Base-by-base conservation (phyloP, 306 rosid genomes). In the Vigna mungo region DNA sequence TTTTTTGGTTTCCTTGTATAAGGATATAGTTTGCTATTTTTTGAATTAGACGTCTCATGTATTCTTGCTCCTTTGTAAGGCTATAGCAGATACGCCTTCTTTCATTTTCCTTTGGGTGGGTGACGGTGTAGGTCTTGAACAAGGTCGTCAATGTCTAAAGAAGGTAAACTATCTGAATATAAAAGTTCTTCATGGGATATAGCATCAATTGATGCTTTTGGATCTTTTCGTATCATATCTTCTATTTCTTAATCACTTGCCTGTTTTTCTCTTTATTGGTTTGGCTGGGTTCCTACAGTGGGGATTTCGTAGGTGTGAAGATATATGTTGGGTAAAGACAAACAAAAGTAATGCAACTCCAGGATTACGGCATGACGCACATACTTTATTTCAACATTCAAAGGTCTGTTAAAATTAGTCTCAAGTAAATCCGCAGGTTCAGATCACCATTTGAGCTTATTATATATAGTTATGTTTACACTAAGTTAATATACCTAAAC, bases 61-160 rank as follows among this genome's bases (percentile, higher is more conserved):
- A 44, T 74, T 80, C 72, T 43, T 21, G 41, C 25, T 30, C 36
- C 74, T 67, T 72, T 58, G 66, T 80, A 30, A 96, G 99, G 98
- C 98, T 68, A 96, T 96, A 88, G 99, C 98, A 64, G 99, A 96
- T 85, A 92, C 96, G 1, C 99, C 99, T 73, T 96, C 97, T 56
- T 96, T 96, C 87, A 92, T 96, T 81, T 96, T 96, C 87, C 97
- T 96, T 75, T 96, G 99, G 99, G 99, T 96, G 81, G 99, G 99
- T 17, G 99, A 96, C 10, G 98, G 94, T 78, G 90, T 84, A 51
- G 99, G 99, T 80, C 99, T 96, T 84, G 99, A 96, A 91, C 99
- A 96, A 89, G 99, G 99, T 47, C 97, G 99, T 68, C 99, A 96
- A 77, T 96, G 99, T 84, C 89, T 96, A 12, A 96, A 96, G 83